These are phyloP conservation scores for Dactylonectria macrodidyma DNA, from an alignment of 2,329 filamentous ascomycete species.

Conservation along the genomic window DNA sequence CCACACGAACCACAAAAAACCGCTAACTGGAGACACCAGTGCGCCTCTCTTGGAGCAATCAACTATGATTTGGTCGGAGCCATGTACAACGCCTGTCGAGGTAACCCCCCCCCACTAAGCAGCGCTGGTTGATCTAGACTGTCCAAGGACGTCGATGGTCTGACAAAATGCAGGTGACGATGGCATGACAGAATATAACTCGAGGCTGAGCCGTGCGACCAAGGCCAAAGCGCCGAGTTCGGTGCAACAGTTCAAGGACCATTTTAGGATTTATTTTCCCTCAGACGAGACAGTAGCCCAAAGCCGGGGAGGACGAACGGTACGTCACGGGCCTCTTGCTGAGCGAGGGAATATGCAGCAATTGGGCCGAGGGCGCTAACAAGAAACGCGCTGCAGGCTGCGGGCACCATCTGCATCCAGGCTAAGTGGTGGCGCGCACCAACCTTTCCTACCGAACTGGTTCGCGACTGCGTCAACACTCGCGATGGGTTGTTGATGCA, in stretches of 20 bases:
- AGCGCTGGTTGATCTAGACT: constrained; percentile 33
- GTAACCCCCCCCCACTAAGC: constrained; percentile 50
- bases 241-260: constrained; percentile 55
- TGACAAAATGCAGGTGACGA: constrained; percentile 48
- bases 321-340: constrained; percentile 55
- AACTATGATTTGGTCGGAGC: constrained; percentile 75
- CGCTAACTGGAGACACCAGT: constrained; percentile 59
- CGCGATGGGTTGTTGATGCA: constrained; percentile 86
- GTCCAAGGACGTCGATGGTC: constrained; percentile 23
- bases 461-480: constrained; percentile 83
- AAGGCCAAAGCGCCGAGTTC: constrained; percentile 40
- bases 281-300: constrained; percentile 76
- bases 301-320: constrained; percentile 74
- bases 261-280: constrained; percentile 86
- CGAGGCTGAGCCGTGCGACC: constrained; percentile 52
- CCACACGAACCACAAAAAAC: constrained; percentile 27
- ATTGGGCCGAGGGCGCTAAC: constrained; percentile 40
- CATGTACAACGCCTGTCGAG: constrained; percentile 70
- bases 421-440: constrained; percentile 78
- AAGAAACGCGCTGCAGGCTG: constrained; percentile 67
- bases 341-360: constrained; percentile 35
- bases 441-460: constrained; percentile 78
- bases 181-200: constrained; percentile 62
- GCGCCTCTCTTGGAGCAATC: constrained; percentile 86
- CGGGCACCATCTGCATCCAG: constrained; percentile 87